Percentiles rank a stretch among this genome's conserved stretches.
phyloP scores from a whole-genome alignment of 371 early-diverging fungal species.

The Lichtheimia corymbifera region DNA sequence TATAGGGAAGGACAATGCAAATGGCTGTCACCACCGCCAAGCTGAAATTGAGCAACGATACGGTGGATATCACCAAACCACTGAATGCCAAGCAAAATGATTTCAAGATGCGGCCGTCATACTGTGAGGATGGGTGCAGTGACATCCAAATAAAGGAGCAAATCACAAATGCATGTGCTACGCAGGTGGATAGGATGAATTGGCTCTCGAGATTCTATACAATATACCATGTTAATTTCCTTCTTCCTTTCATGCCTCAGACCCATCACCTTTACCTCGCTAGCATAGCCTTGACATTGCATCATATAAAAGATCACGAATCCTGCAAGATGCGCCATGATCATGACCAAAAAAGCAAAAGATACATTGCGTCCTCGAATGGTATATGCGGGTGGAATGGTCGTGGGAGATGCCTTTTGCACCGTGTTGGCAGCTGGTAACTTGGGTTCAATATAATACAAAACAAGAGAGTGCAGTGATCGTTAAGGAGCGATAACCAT shows the following conservation, averaged over 20 bases:
- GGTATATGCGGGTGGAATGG: constrained; percentile 32
- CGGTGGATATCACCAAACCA: constrained; percentile 71
- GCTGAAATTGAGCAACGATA: constrained; percentile 84
- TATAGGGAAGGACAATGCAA: constrained; percentile 66
- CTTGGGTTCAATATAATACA: constrained; percentile 42
- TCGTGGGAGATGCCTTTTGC: constrained; percentile 6
- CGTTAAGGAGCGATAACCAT: constrained; percentile 34
- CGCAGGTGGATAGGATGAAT: constrained; percentile 16
- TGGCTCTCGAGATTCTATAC: constrained; percentile 23
- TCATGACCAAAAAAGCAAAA: constrained; percentile 37
- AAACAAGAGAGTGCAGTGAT: constrained; percentile 34
- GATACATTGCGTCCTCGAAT: constrained; percentile 25
- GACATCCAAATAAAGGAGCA: constrained; percentile 20
- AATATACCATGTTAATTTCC: not conserved
- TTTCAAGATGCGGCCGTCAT: constrained; percentile 63
- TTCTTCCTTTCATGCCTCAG: too few relatives aligned
- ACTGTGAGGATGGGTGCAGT: not conserved
- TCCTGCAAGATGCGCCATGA: constrained; percentile 35
- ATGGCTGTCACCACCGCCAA: constrained; percentile 75
- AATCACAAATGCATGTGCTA: constrained; percentile 16
- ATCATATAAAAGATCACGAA: constrained; percentile 39
- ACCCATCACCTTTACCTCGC: too few relatives aligned
- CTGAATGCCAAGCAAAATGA: constrained; percentile 67
- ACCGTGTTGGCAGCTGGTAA: constrained; percentile 7
- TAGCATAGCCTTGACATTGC: constrained; percentile 13